Evolutionary conservation across 1,284 basidiomycete species (phyloP), one percentile per base, ranked within the genome.

Genomic region (Phlebopus sp.): DNA sequence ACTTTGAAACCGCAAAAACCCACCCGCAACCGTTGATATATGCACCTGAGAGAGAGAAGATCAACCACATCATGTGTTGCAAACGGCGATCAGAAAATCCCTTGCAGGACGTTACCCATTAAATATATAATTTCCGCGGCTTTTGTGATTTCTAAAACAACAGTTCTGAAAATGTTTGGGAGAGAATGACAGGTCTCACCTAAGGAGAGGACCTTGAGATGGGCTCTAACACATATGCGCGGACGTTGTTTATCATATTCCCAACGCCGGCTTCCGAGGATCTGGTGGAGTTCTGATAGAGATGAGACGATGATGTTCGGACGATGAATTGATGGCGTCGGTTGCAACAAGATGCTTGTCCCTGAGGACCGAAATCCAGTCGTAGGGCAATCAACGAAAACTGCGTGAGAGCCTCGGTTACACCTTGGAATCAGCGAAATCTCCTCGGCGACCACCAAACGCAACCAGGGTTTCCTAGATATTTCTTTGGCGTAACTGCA

Each of bases 361-460:
- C 56, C 32, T 49, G 37, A 25, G 25, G 8, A 25, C 25, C 75
- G 58, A 7, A 71, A 55, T 2, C 73, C 76, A n/a, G 71, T 71
- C 32, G 58, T 53, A 5, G 59, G 55, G 2, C 71, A 72, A 55
- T 73, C 69, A 42, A 71, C 27, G 27, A 29, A 9, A 11, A 63
- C 7, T 63, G 64, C 7, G 71, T 71, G 5, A 73, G 73, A 29
- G 11, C 65, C 64, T 23, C 21, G 1, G 76, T 74, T 47, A 72
- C 63, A 23, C 21, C 21, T 8, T 72, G 74, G 10, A 80, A 73
- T 34, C 70, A 23, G 21, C 63, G 58, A 77, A 75, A 39, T 66
- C 64, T 31, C 56, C 54, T 25, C 61, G 51, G 11, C 72, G 67
- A 29, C 75, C 74, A 46, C 60, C 55, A 27, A 71, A 55, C 5